phyloP scores from a whole-genome alignment of 257 asterid species.

The Solanum medicagineum region DNA sequence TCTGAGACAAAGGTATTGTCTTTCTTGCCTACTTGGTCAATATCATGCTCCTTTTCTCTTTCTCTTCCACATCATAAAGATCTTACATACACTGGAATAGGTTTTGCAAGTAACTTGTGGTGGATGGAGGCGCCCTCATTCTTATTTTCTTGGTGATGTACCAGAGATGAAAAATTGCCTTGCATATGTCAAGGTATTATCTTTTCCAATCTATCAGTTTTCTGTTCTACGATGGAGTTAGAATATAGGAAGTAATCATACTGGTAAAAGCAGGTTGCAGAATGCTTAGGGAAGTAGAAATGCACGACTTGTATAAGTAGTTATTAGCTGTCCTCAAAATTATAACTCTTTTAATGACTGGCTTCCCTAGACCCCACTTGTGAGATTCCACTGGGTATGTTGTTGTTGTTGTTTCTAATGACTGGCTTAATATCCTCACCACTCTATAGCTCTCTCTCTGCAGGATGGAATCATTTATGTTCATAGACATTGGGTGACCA shows the following conservation, averaged over 20 bases:
- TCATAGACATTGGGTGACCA: constrained; percentile 57
- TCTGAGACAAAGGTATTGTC: constrained; percentile 61
- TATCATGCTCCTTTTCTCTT: neutral
- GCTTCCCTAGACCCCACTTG: too few relatives aligned
- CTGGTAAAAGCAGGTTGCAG: neutral
- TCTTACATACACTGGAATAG: constrained; percentile 18
- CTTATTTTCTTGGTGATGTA: constrained; percentile 64
- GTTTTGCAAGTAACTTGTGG: constrained; percentile 76
- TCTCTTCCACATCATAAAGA: neutral
- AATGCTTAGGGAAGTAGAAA: neutral
- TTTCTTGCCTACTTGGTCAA: constrained; percentile 2
- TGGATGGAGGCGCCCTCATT: constrained; percentile 99
- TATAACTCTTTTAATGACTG: neutral
- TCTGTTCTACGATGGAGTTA: neutral
- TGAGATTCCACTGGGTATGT: too few relatives aligned
- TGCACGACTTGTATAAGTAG: neutral
- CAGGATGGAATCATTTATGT: constrained; percentile 77
- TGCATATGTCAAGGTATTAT: constrained; percentile 76
- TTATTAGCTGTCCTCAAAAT: neutral
- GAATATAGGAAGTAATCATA: neutral
- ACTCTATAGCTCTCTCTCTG: neutral
- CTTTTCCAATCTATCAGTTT: neutral
- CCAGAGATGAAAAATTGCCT: constrained; percentile 81
- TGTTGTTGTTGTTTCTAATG: neutral
- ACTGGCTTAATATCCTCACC: neutral